Conservation (phyloP, 2,329 filamentous ascomycete species). For the Claviceps monticola region DNA sequence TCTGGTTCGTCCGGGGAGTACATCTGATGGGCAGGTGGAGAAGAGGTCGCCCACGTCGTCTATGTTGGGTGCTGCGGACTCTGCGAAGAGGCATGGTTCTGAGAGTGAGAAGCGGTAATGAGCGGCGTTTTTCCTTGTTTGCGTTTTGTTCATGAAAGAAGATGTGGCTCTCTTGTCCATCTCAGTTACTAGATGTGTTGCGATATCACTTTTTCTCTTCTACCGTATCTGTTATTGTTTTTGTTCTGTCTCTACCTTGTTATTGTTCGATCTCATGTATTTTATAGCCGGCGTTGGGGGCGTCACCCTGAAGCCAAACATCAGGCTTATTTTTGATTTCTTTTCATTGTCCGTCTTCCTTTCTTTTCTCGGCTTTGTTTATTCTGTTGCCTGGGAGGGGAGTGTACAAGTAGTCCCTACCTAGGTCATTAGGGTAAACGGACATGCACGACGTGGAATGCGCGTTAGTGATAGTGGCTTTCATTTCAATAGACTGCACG, state of each 20-base stretch:
- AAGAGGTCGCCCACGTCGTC: slow-evolving; percentile 8
- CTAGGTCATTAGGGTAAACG: no score
- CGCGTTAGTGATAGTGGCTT: no score
- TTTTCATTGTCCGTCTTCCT: background rate
- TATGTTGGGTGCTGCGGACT: slow-evolving; percentile 4
- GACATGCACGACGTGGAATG: no score
- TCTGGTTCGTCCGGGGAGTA: slow-evolving; percentile 19
- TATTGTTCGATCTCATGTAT: background rate
- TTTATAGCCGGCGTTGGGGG: slow-evolving; percentile 7
- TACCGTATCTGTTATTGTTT: background rate
- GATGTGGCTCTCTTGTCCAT: no score
- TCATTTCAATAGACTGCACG: no score
- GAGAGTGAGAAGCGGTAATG: slow-evolving; percentile 5
- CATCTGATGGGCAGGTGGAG: slow-evolving; percentile 7
- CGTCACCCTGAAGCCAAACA: no score
- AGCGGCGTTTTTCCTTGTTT: background rate
- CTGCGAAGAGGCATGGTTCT: background rate
- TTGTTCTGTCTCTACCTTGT: background rate
- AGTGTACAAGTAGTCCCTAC: no score
- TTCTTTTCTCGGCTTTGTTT: background rate
- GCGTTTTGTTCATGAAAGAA: no score
- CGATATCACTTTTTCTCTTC: no score
- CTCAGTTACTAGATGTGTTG: no score
- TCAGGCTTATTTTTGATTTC: background rate
- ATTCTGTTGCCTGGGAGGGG: no score